Base-by-base conservation (phyloP, 1,284 basidiomycete genomes). In the Pseudozyma thailandica region DNA sequence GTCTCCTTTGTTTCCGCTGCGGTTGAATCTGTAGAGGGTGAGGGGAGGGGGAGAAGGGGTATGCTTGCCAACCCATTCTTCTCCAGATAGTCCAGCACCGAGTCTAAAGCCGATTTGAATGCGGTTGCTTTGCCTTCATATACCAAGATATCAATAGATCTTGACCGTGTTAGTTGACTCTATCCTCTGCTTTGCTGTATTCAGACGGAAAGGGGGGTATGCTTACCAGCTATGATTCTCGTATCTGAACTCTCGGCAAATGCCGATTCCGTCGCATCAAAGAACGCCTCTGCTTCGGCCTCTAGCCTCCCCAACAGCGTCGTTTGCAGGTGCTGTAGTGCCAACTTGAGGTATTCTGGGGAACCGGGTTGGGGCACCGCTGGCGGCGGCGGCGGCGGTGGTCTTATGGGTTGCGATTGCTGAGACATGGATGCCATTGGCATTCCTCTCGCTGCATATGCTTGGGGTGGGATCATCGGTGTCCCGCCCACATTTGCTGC, bases 31-130 rank as follows among this genome's bases (percentile, higher is more conserved):
- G 38, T 12, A 2, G 20, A 8, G 8, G 31, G 1, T 15, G 50
- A 23, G 49, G 33, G 12, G 21, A 54, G 31, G 0, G 54, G 47
- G 1, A 55, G 25, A 1, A 63, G 27, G 1, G 68, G 60, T 2
- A 71, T 46, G 27, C 50, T 58, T 1, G 68, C 68, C 20, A 71
- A 26, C 0, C 68, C 68, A n/a, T 60, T 60, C 27, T 71, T 60
- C 28, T 71, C 68, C 25, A 71, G 12, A 37, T 45, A 61, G 0
- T 9, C 6, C 16, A 64, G 18, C 13, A 57, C 46, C 2, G 16
- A 25, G 6, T 44, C 43, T n/a, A 71, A 26, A 2, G 68, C 51
- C 3, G 20, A 1, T 16, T 54, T 10, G n/a, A 64, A 57, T 2
- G 49, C 41, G 8, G 9, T 23, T 1, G 61, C 68, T 41, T 59